A percentile compares a stretch with the other conserved stretches of the same genome.
These are phyloP conservation scores for Tulasnella sp. DNA, from an alignment of 768 basidiomycete species.

Conservation along the genomic window DNA sequence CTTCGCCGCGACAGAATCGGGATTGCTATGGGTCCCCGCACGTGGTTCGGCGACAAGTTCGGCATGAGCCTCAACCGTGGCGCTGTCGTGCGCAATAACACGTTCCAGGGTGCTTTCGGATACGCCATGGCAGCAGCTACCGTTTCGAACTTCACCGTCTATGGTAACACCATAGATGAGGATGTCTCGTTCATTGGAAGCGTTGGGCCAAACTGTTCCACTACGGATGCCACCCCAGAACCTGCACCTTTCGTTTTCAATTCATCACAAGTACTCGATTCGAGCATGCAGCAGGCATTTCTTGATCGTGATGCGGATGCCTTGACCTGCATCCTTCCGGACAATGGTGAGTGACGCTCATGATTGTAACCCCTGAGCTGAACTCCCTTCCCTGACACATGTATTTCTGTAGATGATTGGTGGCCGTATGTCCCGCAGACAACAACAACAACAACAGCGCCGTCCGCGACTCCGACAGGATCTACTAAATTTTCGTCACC, in stretches of 20 bases:
- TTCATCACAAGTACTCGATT: slow-evolving; percentile 47
- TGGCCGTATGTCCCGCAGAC: slow-evolving; percentile 53
- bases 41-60: slow-evolving; percentile 69
- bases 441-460: slow-evolving; percentile 23
- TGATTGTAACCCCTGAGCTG: neutral
- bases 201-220: slow-evolving; percentile 66
- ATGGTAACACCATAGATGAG: slow-evolving; percentile 61
- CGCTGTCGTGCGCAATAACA: slow-evolving; percentile 61
- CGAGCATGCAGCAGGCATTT: slow-evolving; percentile 60
- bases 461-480: slow-evolving; percentile 35
- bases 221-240: slow-evolving; percentile 53
- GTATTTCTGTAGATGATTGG: slow-evolving; percentile 5
- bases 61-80: slow-evolving; percentile 58
- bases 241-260: slow-evolving; percentile 66
- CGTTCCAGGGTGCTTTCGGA: slow-evolving; percentile 52
- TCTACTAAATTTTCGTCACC: slow-evolving; percentile 47
- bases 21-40: slow-evolving; percentile 76
- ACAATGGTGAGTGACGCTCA: slow-evolving; percentile 56
- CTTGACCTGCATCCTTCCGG: slow-evolving; percentile 67
- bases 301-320: slow-evolving; percentile 58
- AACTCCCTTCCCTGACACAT: neutral
- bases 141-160: slow-evolving; percentile 66
- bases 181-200: slow-evolving; percentile 78
- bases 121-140: slow-evolving; percentile 71
- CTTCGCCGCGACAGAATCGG: slow-evolving; percentile 57